Conservation (phyloP, 108 stramenopile genomes). For the Asterionellopsis glacialis region DNA sequence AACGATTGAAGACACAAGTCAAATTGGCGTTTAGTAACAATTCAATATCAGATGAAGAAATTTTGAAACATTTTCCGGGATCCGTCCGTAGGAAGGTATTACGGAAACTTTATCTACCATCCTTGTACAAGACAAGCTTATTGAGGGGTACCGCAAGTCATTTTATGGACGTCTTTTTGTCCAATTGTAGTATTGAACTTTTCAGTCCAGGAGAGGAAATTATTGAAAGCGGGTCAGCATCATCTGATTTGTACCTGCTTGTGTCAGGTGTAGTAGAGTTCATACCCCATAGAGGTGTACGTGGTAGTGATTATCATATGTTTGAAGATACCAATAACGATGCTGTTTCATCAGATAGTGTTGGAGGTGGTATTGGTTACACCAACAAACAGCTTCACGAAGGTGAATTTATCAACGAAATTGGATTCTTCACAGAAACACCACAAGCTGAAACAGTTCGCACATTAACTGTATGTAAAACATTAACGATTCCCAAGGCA, state of each 20-base stretch:
- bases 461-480: slow-evolving; percentile 42
- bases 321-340: neutral
- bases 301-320: neutral
- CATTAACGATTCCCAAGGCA: slow-evolving; percentile 26
- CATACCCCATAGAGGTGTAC: neutral
- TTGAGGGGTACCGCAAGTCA: slow-evolving; percentile 38
- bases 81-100: slow-evolving; percentile 34
- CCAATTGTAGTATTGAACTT: slow-evolving; percentile 40
- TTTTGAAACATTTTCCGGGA: slow-evolving; percentile 42
- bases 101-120: slow-evolving; percentile 32
- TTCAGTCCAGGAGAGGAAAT: slow-evolving; percentile 50
- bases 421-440: slow-evolving; percentile 53
- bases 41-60: slow-evolving; percentile 47
- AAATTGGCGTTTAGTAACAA: slow-evolving; percentile 42
- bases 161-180: slow-evolving; percentile 45
- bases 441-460: slow-evolving; percentile 34
- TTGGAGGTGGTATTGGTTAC: neutral
- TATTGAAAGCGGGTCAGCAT: slow-evolving; percentile 25
- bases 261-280: slow-evolving; percentile 39
- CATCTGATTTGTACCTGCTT: slow-evolving; percentile 44
- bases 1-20: slow-evolving; percentile 32
- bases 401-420: slow-evolving; percentile 47
- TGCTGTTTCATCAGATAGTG: neutral
- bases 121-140: slow-evolving; percentile 29
- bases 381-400: neutral